Conservation (phyloP, 768 basidiomycete genomes). For the Ramaria rubella region DNA sequence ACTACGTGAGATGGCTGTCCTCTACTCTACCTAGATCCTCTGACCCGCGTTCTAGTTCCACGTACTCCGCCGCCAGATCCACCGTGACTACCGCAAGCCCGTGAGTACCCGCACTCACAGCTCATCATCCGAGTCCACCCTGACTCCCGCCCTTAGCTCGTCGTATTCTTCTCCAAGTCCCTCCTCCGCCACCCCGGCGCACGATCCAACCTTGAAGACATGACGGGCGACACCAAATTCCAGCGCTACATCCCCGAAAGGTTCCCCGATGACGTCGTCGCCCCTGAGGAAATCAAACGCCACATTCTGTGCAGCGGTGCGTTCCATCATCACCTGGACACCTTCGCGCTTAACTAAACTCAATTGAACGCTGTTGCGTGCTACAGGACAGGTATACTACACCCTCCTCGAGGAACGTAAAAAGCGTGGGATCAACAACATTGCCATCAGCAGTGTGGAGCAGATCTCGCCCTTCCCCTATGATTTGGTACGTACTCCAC, state of each 20-base stretch:
- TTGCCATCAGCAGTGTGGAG: slow-evolving; percentile 91
- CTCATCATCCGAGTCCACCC: not conserved
- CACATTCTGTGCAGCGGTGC: slow-evolving; percentile 85
- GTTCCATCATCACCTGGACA: slow-evolving; percentile 5
- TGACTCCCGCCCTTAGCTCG: slow-evolving; percentile 43
- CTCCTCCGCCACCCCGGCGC: slow-evolving; percentile 92
- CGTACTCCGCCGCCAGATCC: slow-evolving; percentile 91
- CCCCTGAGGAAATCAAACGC: slow-evolving; percentile 80
- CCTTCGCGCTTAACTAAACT: not conserved
- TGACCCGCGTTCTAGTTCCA: slow-evolving; percentile 59
- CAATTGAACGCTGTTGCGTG: slow-evolving; percentile 11
- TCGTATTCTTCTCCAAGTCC: slow-evolving; percentile 96
- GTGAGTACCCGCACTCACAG: slow-evolving; percentile 34
- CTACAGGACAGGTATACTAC: slow-evolving; percentile 86
- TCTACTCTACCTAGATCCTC: slow-evolving; percentile 1
- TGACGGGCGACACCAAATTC: slow-evolving; percentile 86
- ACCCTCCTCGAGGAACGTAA: slow-evolving; percentile 85
- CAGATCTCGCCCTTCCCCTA: slow-evolving; percentile 98
- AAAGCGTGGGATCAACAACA: slow-evolving; percentile 82
- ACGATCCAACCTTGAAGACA: slow-evolving; percentile 79
- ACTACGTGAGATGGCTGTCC: slow-evolving; percentile 53
- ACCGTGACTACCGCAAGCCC: slow-evolving; percentile 98
- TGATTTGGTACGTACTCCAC: slow-evolving; percentile 77
- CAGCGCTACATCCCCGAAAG: slow-evolving; percentile 88
- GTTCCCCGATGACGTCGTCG: slow-evolving; percentile 61